Conservation (phyloP, 1,139 yeast genomes). For the Pichia terricola region DNA sequence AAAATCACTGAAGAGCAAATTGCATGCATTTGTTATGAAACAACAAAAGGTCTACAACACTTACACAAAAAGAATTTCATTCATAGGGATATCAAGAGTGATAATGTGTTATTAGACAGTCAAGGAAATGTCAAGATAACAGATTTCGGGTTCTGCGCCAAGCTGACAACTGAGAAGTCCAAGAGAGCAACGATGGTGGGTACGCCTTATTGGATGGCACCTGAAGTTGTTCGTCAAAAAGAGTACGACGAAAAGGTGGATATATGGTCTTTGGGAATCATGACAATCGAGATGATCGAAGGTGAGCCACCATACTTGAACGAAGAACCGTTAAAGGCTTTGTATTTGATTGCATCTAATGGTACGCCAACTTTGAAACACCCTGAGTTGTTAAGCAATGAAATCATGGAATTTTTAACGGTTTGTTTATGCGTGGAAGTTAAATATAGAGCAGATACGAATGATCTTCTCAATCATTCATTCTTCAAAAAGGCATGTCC, state of each 20-base stretch:
- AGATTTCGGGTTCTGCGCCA: constrained; percentile 97
- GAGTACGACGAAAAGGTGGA: constrained; percentile 96
- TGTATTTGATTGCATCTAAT: constrained; percentile 87
- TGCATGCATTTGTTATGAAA: constrained; percentile 83
- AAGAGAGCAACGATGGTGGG: constrained; percentile 99
- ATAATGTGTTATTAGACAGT: constrained; percentile 80
- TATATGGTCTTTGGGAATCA: constrained; percentile 95
- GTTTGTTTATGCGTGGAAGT: constrained; percentile 96
- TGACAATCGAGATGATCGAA: constrained; percentile 98
- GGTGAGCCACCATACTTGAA: constrained; percentile 96
- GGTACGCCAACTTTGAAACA: constrained; percentile 93
- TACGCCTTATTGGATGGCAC: constrained; percentile 99
- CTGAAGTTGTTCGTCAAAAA: constrained; percentile 94
- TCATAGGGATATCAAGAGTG: constrained; percentile 93
- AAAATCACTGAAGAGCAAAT: constrained; percentile 68
- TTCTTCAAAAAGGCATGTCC: constrained; percentile 70
- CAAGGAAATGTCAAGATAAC: constrained; percentile 90
- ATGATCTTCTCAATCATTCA: constrained; percentile 73
- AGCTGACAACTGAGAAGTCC: constrained; percentile 81
- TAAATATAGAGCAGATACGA: constrained; percentile 81
- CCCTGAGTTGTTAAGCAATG: constrained; percentile 70
- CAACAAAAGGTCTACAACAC: constrained; percentile 85
- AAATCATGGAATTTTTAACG: constrained; percentile 78
- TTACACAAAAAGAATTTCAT: constrained; percentile 86
- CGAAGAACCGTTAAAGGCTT: constrained; percentile 86